A percentile compares a stretch with the other conserved stretches of the same genome.
Evolutionary conservation across 352 stramenopile genomes (phyloP).

Genomic region (Pythium rishiriense): DNA sequence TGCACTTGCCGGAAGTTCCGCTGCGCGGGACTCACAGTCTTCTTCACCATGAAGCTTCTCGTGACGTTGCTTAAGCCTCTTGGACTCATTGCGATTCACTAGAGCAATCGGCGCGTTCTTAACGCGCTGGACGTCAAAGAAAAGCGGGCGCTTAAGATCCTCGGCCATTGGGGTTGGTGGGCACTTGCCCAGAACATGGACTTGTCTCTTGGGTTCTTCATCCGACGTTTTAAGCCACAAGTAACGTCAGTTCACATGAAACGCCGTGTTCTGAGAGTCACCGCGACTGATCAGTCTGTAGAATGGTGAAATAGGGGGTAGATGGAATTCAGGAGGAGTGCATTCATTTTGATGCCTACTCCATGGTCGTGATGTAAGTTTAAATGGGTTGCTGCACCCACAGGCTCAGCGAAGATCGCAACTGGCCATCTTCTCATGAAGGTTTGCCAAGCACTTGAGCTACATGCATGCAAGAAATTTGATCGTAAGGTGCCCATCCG

Average conservation of each 20-base stretch:
- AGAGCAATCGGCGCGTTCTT: constrained; percentile 44
- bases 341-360: background rate
- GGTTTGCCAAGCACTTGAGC: constrained; percentile 54
- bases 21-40: background rate
- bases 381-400: background rate
- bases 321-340: background rate
- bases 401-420: constrained; percentile 49
- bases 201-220: background rate
- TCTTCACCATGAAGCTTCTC: constrained; percentile 20
- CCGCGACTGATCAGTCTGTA: background rate
- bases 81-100: constrained; percentile 49
- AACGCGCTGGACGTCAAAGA: constrained; percentile 52
- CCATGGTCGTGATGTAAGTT: background rate
- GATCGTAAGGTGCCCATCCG: background rate
- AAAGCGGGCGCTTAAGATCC: constrained; percentile 51
- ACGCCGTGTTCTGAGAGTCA: background rate
- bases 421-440: constrained; percentile 50
- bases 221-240: background rate
- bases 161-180: constrained; percentile 38
- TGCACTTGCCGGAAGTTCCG: constrained; percentile 38
- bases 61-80: constrained; percentile 38
- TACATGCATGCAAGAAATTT: constrained; percentile 21
- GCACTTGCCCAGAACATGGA: background rate
- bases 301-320: background rate
- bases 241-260: constrained; percentile 13